phyloP scores from a whole-genome alignment of 2,329 filamentous ascomycete species.

The Cladorrhinum sp. region DNA sequence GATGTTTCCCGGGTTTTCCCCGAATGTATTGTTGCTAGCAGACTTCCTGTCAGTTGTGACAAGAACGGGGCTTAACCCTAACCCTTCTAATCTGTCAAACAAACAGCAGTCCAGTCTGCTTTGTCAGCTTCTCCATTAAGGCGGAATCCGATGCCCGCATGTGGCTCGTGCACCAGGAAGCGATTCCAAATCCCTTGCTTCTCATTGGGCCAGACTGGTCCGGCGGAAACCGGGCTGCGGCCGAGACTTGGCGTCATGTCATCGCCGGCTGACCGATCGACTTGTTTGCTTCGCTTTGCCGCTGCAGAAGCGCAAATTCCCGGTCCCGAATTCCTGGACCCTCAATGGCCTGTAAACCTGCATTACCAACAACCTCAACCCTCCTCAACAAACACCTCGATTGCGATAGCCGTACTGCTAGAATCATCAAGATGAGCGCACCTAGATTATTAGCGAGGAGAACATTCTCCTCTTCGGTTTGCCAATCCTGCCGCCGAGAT shows the following conservation, averaged over 20 bases:
- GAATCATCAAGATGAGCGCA: slow-evolving; percentile 40
- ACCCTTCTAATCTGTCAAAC: too few species aligned
- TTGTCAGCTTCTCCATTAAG: too few species aligned
- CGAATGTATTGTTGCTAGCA: too few species aligned
- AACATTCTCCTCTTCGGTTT: slow-evolving; percentile 35
- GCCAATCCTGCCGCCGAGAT: slow-evolving; percentile 41
- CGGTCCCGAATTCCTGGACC: not conserved
- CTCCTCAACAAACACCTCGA: not conserved
- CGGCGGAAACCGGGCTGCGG: slow-evolving; percentile 23
- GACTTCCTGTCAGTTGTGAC: too few species aligned
- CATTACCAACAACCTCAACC: not conserved
- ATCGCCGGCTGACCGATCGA: slow-evolving; percentile 19
- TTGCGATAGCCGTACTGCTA: not conserved
- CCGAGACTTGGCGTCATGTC: slow-evolving; percentile 27
- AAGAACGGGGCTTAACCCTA: too few species aligned
- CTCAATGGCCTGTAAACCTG: not conserved
- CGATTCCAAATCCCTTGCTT: slow-evolving; percentile 23
- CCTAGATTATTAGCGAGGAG: slow-evolving; percentile 35
- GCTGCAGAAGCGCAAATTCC: too few species aligned
- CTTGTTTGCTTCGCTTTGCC: slow-evolving; percentile 12
- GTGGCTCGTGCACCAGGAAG: not conserved
- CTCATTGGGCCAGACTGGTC: slow-evolving; percentile 34
- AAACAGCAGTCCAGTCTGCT: too few species aligned
- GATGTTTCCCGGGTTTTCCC: too few species aligned
- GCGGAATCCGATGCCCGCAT: too few species aligned